These are phyloP conservation scores for Coemansia sp. DNA, from an alignment of 192 early-diverging fungal genomes.

Conservation along the genomic window DNA sequence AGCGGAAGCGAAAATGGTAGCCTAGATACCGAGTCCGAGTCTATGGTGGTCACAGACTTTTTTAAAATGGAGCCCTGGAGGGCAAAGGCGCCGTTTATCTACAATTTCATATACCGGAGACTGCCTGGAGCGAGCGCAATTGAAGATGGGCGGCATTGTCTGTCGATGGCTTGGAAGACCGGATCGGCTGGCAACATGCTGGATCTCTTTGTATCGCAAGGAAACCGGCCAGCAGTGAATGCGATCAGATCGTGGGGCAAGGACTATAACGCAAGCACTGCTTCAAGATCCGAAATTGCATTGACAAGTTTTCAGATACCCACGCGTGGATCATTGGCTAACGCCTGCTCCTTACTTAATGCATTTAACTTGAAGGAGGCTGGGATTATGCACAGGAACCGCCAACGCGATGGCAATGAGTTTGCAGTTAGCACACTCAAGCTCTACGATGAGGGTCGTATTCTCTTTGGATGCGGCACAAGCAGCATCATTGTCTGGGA, in stretches of 20 bases:
- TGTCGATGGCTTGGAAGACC: conserved; percentile 44
- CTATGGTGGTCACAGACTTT: conserved; percentile 6
- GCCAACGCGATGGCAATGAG: conserved; percentile 19
- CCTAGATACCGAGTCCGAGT: neutral
- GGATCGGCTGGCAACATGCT: conserved; percentile 1
- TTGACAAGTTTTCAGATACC: conserved; percentile 28
- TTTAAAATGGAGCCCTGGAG: conserved; percentile 27
- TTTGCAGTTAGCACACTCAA: conserved; percentile 21
- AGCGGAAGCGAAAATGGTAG: neutral
- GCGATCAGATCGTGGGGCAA: conserved; percentile 10
- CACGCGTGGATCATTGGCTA: conserved; percentile 11
- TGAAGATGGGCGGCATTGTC: conserved; percentile 7
- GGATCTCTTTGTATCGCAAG: conserved; percentile 31
- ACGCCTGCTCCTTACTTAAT: conserved; percentile 16
- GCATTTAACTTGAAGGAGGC: conserved; percentile 21
- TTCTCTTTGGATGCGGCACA: conserved; percentile 40
- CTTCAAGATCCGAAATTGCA: conserved; percentile 18
- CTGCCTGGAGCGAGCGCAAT: conserved; percentile 9
- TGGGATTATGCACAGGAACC: conserved; percentile 8
- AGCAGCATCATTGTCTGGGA: conserved; percentile 30
- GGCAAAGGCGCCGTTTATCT: conserved; percentile 28
- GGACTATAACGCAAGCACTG: neutral
- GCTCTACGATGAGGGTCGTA: conserved; percentile 33
- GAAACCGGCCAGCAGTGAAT: conserved; percentile 13
- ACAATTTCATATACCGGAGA: conserved; percentile 37